Conservation (phyloP, 345 rosid species). For the Euclidium syriacum region DNA sequence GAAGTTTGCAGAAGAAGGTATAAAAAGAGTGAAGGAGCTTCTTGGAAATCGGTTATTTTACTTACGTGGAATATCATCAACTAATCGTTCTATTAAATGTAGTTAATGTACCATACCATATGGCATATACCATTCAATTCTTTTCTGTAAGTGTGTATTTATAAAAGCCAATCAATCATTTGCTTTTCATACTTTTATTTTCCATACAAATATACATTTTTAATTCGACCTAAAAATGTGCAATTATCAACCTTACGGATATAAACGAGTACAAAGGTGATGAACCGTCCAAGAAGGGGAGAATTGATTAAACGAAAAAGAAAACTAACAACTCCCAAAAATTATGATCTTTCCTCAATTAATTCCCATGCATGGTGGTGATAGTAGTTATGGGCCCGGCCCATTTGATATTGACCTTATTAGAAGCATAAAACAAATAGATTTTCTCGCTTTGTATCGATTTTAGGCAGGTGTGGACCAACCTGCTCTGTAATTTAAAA, state of each 20-base stretch:
- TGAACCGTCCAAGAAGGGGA: conserved; percentile 1
- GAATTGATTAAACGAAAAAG: background rate
- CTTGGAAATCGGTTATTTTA: conserved; percentile 6
- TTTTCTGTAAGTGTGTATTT: no score
- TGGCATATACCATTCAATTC: no score
- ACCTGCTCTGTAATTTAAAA: conserved; percentile 1
- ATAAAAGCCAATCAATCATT: conserved; percentile 4
- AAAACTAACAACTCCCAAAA: conserved; percentile 16
- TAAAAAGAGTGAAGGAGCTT: conserved; percentile 8
- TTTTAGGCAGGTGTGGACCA: background rate
- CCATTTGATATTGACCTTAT: background rate
- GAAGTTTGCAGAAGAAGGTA: background rate
- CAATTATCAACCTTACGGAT: background rate
- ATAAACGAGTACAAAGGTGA: background rate
- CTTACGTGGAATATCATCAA: conserved; percentile 19
- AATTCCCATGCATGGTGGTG: conserved; percentile 1
- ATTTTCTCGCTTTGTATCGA: background rate
- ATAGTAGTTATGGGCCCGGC: background rate
- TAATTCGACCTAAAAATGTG: background rate
- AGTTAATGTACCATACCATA: no score
- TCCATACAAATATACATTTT: background rate
- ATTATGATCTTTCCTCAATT: no score
- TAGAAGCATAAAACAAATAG: background rate
- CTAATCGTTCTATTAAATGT: background rate
- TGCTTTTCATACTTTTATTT: background rate